Percentiles rank a stretch among this genome's conserved stretches.
Conservation (phyloP, 139 green algal genomes). For the Deuterostichococcus epilithicus region DNA sequence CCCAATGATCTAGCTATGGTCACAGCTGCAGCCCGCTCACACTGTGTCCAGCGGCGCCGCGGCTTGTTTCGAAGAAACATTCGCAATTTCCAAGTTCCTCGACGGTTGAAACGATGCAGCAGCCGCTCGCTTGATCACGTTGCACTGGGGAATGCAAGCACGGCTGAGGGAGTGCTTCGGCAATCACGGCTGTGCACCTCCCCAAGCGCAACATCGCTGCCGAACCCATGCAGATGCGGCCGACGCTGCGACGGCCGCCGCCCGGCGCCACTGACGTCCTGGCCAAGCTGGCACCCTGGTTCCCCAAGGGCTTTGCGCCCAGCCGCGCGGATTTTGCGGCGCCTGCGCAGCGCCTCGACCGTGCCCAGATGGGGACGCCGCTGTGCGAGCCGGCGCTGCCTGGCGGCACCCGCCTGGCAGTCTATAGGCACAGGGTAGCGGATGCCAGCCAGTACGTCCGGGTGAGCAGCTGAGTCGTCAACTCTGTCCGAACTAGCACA, state of each 20-base stretch:
- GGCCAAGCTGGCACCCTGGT: conserved; percentile 5
- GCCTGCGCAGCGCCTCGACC: background rate
- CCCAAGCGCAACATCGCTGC: no score
- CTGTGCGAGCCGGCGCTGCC: background rate
- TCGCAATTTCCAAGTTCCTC: no score
- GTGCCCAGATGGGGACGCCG: background rate
- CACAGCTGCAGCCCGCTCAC: no score
- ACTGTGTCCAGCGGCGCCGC: no score
- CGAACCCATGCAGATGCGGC: background rate
- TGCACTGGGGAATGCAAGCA: no score
- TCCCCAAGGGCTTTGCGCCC: background rate
- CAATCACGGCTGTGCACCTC: no score
- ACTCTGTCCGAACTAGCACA: background rate
- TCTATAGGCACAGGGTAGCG: conserved; percentile 23
- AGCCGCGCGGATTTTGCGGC: background rate
- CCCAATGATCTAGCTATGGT: no score
- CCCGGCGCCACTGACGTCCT: background rate
- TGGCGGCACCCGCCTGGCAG: background rate
- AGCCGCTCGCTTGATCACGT: no score
- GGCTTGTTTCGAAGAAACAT: no score
- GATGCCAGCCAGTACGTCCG: conserved; percentile 26
- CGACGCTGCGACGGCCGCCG: background rate
- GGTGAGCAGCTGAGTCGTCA: conserved; percentile 10
- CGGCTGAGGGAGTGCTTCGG: no score
- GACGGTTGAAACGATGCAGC: no score